A percentile compares a stretch with the other conserved stretches of the same genome.
phyloP scores from a whole-genome alignment of 176 grass and related monocot genomes.

The Phoenix roebelenii region DNA sequence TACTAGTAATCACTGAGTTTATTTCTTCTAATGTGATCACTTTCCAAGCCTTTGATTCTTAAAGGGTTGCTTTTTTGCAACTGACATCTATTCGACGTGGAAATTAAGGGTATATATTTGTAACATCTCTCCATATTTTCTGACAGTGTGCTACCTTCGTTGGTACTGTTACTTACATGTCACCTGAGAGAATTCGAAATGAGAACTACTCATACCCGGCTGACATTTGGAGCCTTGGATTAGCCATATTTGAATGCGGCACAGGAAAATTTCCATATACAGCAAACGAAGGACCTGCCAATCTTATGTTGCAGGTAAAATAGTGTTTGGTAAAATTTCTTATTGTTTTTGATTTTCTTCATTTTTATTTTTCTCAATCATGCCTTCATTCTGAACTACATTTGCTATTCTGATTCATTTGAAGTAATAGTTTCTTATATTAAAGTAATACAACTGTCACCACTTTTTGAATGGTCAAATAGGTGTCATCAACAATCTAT shows the following conservation, averaged over 20 bases:
- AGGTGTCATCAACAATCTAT: too few relatives aligned
- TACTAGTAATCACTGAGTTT: background rate
- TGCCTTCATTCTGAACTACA: too few relatives aligned
- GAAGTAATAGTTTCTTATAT: too few relatives aligned
- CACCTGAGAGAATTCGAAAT: conserved; percentile 95
- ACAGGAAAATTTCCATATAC: conserved; percentile 94
- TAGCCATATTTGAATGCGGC: conserved; percentile 84
- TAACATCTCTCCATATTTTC: conserved; percentile 12
- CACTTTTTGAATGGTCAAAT: too few relatives aligned
- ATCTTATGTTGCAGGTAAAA: conserved; percentile 90
- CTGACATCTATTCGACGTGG: background rate
- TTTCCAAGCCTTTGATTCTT: conserved; percentile 13
- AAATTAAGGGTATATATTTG: conserved; percentile 4
- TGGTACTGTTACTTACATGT: conserved; percentile 97
- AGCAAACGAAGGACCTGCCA: conserved; percentile 78
- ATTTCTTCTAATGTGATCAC: conserved; percentile 12
- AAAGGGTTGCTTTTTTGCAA: too few relatives aligned
- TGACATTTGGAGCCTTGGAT: conserved; percentile 98
- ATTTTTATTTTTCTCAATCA: background rate
- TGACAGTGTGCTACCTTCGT: conserved; percentile 98
- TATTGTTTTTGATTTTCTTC: conserved; percentile 1
- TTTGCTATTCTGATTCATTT: too few relatives aligned
- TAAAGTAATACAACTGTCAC: too few relatives aligned
- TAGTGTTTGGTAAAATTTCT: background rate
- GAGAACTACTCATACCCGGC: conserved; percentile 82